Percentiles rank a stretch among this genome's conserved stretches.
Conservation (phyloP, 768 basidiomycete species). For the Ramaria sp. region DNA sequence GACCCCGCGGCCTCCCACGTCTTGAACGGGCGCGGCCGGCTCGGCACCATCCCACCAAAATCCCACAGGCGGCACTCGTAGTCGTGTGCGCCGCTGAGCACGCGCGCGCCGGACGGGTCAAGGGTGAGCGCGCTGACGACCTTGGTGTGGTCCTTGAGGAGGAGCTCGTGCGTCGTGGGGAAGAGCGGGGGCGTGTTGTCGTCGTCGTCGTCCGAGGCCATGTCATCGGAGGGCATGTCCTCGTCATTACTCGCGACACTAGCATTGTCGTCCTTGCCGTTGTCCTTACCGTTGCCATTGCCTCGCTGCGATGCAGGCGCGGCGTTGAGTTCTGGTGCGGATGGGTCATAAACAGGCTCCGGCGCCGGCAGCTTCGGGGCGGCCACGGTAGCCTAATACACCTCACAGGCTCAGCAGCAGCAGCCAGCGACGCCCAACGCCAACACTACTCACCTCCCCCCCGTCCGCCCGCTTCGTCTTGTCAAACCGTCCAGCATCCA, state of each 20-base stretch:
- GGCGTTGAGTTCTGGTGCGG: slow-evolving; percentile 5
- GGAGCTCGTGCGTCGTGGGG: slow-evolving; percentile 84
- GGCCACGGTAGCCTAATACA: no score
- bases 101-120: slow-evolving; percentile 88
- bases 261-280: slow-evolving; percentile 14
- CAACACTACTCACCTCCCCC: neutral
- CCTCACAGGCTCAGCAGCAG: no score
- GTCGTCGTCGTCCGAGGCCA: slow-evolving; percentile 31
- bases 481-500: slow-evolving; percentile 73
- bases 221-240: no score
- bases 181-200: slow-evolving; percentile 47
- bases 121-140: slow-evolving; percentile 87
- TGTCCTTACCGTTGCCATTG: no score
- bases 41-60: slow-evolving; percentile 84
- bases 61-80: slow-evolving; percentile 99
- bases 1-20: slow-evolving; percentile 91
- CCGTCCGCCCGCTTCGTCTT: slow-evolving; percentile 51
- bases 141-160: slow-evolving; percentile 92
- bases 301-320: no score
- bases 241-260: neutral
- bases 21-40: slow-evolving; percentile 81
- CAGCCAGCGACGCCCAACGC: no score
- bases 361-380: neutral
- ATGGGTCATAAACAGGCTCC: slow-evolving; percentile 6
- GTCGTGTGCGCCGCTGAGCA: slow-evolving; percentile 89